phyloP scores from a whole-genome alignment of 331 rosid species.

The Pyrus hybrid region DNA sequence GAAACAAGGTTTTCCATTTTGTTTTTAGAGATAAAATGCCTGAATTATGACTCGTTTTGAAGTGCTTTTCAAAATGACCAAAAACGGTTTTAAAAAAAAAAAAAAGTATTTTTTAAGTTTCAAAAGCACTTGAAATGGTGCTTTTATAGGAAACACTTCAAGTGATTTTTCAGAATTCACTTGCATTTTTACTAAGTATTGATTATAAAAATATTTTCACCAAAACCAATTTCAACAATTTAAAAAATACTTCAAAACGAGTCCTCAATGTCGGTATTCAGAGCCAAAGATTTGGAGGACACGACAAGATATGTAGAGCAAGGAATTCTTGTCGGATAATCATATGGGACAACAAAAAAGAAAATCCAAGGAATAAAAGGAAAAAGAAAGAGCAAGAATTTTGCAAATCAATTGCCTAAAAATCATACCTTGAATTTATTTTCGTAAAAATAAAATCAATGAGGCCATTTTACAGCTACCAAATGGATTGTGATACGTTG shows the following conservation, averaged over 20 bases:
- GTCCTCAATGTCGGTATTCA: not conserved
- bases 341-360: not conserved
- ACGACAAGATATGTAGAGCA: not conserved
- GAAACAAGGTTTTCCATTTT: not conserved
- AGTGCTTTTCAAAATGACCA: too few relatives aligned
- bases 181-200: too few relatives aligned
- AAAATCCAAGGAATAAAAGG: not conserved
- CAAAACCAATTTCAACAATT: too few relatives aligned
- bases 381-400: not conserved
- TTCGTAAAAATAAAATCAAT: not conserved
- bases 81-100: too few relatives aligned
- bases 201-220: too few relatives aligned
- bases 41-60: not conserved
- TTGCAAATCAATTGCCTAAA: not conserved
- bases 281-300: not conserved
- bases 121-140: too few relatives aligned
- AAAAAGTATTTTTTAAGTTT: too few relatives aligned
- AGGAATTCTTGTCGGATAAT: slow-evolving; percentile 23
- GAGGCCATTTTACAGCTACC: not conserved
- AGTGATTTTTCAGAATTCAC: rapidly evolving
- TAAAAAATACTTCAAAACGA: too few relatives aligned
- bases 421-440: not conserved
- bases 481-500: not conserved
- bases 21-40: slow-evolving; percentile 7
- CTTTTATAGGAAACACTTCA: too few relatives aligned